Conservation (phyloP, 2,329 filamentous ascomycete genomes). For the Sclerotinia nivalis region DNA sequence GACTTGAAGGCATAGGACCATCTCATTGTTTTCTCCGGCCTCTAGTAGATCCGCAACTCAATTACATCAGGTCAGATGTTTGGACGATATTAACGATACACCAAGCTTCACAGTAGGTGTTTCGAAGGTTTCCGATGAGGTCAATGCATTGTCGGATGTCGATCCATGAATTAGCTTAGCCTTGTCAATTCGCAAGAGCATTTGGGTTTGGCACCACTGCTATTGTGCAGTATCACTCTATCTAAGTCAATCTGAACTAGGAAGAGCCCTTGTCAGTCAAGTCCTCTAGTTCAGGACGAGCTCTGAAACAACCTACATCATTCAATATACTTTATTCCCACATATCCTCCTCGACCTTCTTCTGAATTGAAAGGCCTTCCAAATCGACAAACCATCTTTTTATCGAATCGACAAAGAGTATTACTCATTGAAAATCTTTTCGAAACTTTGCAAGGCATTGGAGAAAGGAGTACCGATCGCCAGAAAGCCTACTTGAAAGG, state of each 20-base stretch:
- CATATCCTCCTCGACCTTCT: conserved; percentile 13
- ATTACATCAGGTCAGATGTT: conserved; percentile 37
- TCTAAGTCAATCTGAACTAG: conserved; percentile 36
- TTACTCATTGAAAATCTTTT: not conserved
- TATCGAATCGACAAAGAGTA: conserved; percentile 21
- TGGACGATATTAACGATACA: conserved; percentile 37
- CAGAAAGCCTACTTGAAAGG: conserved; percentile 8
- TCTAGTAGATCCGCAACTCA: conserved; percentile 32
- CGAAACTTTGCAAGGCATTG: conserved; percentile 12
- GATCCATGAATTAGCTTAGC: conserved; percentile 34
- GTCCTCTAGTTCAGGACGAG: conserved; percentile 33
- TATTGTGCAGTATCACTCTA: conserved; percentile 35
- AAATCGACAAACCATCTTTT: conserved; percentile 13
- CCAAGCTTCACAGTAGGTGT: conserved; percentile 38
- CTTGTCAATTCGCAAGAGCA: conserved; percentile 33
- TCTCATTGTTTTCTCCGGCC: conserved; percentile 34
- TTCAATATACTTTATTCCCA: conserved; percentile 30
- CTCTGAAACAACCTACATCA: conserved; percentile 36
- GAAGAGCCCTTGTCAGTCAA: conserved; percentile 31
- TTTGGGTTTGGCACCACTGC: conserved; percentile 31
- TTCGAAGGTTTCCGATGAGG: conserved; percentile 40
- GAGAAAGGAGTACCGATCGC: conserved; percentile 7
- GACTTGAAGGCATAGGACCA: conserved; percentile 27
- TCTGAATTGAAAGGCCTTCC: conserved; percentile 29
- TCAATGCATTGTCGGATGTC: conserved; percentile 42